Conservation (phyloP, 2,329 filamentous ascomycete species). For the Colletotrichum australisinense region DNA sequence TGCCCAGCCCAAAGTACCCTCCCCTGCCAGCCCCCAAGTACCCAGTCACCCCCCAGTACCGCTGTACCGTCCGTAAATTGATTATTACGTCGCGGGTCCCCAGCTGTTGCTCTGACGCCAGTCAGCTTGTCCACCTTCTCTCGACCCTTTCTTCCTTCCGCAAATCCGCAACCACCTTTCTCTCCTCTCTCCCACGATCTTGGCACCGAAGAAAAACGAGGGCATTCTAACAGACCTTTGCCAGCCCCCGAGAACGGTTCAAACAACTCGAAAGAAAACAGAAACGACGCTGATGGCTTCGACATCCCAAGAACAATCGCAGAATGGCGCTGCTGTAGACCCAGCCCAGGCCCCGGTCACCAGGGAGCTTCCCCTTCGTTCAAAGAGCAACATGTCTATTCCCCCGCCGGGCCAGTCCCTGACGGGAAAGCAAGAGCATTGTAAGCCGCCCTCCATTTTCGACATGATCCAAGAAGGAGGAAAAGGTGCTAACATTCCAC, state of each 20-base stretch:
- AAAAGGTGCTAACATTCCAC: conserved; percentile 1
- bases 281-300: conserved; percentile 33
- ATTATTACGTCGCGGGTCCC: conserved; percentile 32
- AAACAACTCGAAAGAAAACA: not conserved
- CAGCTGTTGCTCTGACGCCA: conserved; percentile 33
- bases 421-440: conserved; percentile 98
- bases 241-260: conserved; percentile 4
- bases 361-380: conserved; percentile 39
- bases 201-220: conserved; percentile 7
- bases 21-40: not conserved
- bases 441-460: conserved; percentile 61
- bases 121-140: conserved; percentile 26
- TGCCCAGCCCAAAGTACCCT: not conserved
- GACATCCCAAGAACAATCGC: conserved; percentile 25
- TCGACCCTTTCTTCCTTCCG: not conserved
- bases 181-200: conserved; percentile 1
- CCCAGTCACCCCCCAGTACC: not conserved
- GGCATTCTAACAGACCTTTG: not conserved
- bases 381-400: conserved; percentile 42
- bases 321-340: conserved; percentile 36
- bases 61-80: conserved; percentile 23
- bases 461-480: not conserved
- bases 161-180: not conserved
- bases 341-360: conserved; percentile 9
- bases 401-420: conserved; percentile 63